Evolutionary conservation across 208 protist genomes (phyloP).

Genomic region (Trypanosoma cruzi): DNA sequence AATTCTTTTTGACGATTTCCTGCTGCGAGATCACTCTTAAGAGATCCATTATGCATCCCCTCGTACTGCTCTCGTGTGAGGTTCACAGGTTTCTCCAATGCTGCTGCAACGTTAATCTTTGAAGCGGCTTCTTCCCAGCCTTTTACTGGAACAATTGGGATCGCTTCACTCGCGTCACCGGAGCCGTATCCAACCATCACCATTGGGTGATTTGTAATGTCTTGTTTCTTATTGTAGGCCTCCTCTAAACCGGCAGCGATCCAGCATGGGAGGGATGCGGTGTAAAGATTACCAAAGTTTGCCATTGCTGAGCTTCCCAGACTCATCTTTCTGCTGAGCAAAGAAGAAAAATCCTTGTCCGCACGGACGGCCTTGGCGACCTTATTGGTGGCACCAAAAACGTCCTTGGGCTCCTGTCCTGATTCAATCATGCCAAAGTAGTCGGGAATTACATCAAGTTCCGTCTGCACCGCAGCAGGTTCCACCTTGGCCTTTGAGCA

Average conservation of each 20-base stretch:
- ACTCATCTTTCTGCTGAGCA: slow-evolving; percentile 88
- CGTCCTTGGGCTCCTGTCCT: slow-evolving; percentile 70
- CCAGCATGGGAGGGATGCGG: slow-evolving; percentile 90
- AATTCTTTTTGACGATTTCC: slow-evolving; percentile 74
- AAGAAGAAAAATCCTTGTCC: slow-evolving; percentile 74
- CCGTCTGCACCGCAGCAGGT: slow-evolving; percentile 45
- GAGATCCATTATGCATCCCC: slow-evolving; percentile 70
- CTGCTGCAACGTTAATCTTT: slow-evolving; percentile 74
- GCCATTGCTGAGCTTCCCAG: slow-evolving; percentile 84
- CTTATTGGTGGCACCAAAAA: slow-evolving; percentile 73
- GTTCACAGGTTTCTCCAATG: slow-evolving; percentile 76
- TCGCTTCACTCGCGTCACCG: slow-evolving; percentile 86
- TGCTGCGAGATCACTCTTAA: slow-evolving; percentile 71
- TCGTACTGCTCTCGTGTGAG: slow-evolving; percentile 84
- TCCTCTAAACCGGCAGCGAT: slow-evolving; percentile 89
- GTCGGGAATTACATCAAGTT: slow-evolving; percentile 65
- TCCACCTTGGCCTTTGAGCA: slow-evolving; percentile 67
- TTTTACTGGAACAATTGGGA: slow-evolving; percentile 83
- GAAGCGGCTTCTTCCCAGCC: slow-evolving; percentile 81
- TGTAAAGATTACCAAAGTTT: slow-evolving; percentile 93
- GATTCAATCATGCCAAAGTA: slow-evolving; percentile 84
- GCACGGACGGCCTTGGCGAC: slow-evolving; percentile 82
- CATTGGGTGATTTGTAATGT: slow-evolving; percentile 87
- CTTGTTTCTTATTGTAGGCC: slow-evolving; percentile 75
- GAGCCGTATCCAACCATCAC: slow-evolving; percentile 91